Percentiles rank a stretch among this genome's conserved stretches.
These are phyloP conservation scores for Mycena haematopus DNA, from an alignment of 768 basidiomycete genomes.

Conservation along the genomic window DNA sequence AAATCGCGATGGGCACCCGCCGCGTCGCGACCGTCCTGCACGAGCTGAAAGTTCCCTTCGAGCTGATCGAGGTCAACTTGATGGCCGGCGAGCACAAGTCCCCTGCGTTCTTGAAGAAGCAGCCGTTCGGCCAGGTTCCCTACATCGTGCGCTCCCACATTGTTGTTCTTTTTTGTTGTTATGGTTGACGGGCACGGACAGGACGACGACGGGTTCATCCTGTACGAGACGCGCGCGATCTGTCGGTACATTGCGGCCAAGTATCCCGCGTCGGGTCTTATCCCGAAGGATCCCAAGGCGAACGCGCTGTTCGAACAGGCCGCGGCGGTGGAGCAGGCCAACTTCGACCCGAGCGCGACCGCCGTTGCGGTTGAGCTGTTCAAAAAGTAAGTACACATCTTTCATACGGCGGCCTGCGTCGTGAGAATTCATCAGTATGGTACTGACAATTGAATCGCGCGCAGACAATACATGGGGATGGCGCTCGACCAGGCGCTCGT, in stretches of 20 bases:
- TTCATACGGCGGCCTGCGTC: neutral
- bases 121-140: conserved; percentile 56
- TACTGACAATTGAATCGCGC: no score
- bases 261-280: conserved; percentile 46
- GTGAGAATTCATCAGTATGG: no score
- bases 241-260: conserved; percentile 51
- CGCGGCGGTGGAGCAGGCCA: conserved; percentile 12
- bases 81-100: conserved; percentile 44
- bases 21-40: conserved; percentile 25
- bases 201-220: conserved; percentile 52
- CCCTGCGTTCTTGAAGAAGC: conserved; percentile 37
- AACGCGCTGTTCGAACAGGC: conserved; percentile 39
- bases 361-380: neutral
- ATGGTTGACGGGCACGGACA: no score
- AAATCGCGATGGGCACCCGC: conserved; percentile 7
- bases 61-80: conserved; percentile 30
- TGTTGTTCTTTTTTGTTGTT: neutral
- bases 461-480: conserved; percentile 2
- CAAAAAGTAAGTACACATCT: no score
- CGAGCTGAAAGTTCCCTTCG: conserved; percentile 24
- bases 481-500: conserved; percentile 35
- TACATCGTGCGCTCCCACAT: conserved; percentile 6
- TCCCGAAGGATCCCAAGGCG: conserved; percentile 38
- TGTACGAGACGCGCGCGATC: conserved; percentile 58
- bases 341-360: conserved; percentile 15